Evolutionary conservation across 1,284 basidiomycete genomes (phyloP), one percentile per base, ranked within the genome.

Genomic region (Neonothopanus nambi): DNA sequence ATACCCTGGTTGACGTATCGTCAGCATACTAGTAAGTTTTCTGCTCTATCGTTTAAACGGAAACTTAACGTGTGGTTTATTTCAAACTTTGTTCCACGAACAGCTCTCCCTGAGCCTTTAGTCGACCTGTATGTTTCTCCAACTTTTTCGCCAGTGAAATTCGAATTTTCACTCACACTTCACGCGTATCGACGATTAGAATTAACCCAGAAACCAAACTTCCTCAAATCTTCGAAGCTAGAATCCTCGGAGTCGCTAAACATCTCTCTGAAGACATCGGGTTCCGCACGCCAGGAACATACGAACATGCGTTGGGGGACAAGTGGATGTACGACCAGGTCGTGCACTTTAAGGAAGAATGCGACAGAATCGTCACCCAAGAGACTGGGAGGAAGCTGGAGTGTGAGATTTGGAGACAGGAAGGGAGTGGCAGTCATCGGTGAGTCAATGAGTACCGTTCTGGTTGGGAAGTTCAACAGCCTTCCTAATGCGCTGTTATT

Each of bases 231-330:
- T 89, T 88, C 0, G 89, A 92, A 65, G 63, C 77, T 0, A 78
- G 77, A 21, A 87, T 91, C 41, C 78, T 91, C 5, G 74, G 71
- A 2, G 72, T 84, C 49, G 79, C 85, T 1, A 81, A 78, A 57
- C 67, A 84, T 54, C 79, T 92, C 8, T 90, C 87, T 0, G 93
- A 95, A 66, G 84, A 84, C 28, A 92, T 96, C 55, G 95, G 95
- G 3, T 98, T 88, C 72, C 81, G 96, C 39, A 96, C 92, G 0
- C 92, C 97, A 15, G 96, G 96, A 1, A 96, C 95, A 0, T 78
- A 80, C 38, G 91, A 98, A 68, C 94, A 98, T 71, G 85, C 91
- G 0, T 70, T 84, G 24, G 94, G 90, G 5, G 95, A 98, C 63
- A 73, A 79, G 37, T 98, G 94, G 85, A 86, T 97, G 75, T 66